phyloP scores from a whole-genome alignment of 1,284 basidiomycete genomes.

The Trichosporon faecale region DNA sequence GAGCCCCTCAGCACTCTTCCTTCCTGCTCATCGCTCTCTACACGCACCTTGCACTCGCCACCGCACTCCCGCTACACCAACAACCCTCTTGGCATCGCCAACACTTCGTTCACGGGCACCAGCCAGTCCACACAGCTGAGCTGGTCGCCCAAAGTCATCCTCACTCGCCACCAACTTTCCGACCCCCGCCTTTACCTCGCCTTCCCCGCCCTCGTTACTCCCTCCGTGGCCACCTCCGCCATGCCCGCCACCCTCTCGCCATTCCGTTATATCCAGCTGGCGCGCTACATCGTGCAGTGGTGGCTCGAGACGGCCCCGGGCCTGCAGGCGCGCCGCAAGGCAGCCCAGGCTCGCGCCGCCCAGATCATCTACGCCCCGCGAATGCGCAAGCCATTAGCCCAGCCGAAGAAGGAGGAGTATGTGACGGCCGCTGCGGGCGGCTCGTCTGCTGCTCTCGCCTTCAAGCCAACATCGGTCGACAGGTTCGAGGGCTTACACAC shows the following conservation, averaged over 20 bases:
- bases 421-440: conserved; percentile 1
- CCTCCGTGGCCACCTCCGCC: neutral
- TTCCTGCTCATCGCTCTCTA: neutral
- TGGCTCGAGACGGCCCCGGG: conserved; percentile 39
- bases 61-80: neutral
- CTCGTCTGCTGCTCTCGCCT: neutral
- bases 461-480: neutral
- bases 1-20: neutral
- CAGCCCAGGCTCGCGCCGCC: conserved; percentile 24
- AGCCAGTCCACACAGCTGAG: conserved; percentile 15
- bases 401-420: neutral
- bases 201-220: neutral
- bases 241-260: conserved; percentile 46
- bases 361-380: conserved; percentile 21
- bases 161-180: conserved; percentile 10
- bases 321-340: conserved; percentile 29
- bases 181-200: neutral
- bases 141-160: conserved; percentile 13
- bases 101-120: neutral
- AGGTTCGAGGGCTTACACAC: neutral
- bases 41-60: conserved; percentile 5
- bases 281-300: conserved; percentile 40
- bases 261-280: conserved; percentile 44
- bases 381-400: neutral
- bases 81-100: neutral